These are phyloP conservation scores for Botrytis tulipae DNA, from an alignment of 2,329 filamentous ascomycete species.

Conservation along the genomic window DNA sequence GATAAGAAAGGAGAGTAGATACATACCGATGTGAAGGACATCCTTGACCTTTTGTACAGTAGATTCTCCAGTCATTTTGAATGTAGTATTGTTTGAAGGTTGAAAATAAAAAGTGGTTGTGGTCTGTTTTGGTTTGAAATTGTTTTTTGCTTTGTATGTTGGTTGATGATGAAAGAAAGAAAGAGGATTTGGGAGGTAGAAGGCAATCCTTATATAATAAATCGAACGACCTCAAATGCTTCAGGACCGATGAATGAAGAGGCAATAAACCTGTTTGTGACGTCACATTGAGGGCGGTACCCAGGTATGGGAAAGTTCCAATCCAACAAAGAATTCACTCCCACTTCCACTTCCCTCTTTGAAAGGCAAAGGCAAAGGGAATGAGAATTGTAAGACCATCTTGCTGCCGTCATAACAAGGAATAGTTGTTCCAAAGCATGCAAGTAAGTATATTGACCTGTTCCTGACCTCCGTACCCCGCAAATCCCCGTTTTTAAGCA, in stretches of 20 bases:
- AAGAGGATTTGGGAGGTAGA: background rate
- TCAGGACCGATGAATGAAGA: background rate
- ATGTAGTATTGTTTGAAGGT: conserved; percentile 14
- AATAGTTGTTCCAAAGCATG: conserved; percentile 2
- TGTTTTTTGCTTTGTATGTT: background rate
- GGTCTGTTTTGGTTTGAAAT: background rate
- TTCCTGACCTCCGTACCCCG: conserved; percentile 10
- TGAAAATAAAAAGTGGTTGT: conserved; percentile 1
- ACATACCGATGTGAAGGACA: conserved; percentile 36
- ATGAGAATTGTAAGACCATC: background rate
- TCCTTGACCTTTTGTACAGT: conserved; percentile 50
- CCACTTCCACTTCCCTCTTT: background rate
- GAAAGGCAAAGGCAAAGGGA: background rate
- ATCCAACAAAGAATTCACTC: conserved; percentile 9
- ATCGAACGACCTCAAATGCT: background rate
- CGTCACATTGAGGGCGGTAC: background rate
- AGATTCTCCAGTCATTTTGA: conserved; percentile 43
- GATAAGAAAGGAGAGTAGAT: background rate
- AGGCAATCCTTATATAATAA: conserved; percentile 5
- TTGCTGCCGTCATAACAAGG: conserved; percentile 5
- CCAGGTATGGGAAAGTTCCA: background rate
- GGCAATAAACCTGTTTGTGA: conserved; percentile 12
- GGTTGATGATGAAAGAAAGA: conserved; percentile 4
- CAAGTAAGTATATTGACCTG: background rate
- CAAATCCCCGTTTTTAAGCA: background rate